A percentile compares a stretch with the other conserved stretches of the same genome.
Evolutionary conservation across 2,329 filamentous ascomycete genomes (phyloP).

Genomic region (Colletotrichum lini): DNA sequence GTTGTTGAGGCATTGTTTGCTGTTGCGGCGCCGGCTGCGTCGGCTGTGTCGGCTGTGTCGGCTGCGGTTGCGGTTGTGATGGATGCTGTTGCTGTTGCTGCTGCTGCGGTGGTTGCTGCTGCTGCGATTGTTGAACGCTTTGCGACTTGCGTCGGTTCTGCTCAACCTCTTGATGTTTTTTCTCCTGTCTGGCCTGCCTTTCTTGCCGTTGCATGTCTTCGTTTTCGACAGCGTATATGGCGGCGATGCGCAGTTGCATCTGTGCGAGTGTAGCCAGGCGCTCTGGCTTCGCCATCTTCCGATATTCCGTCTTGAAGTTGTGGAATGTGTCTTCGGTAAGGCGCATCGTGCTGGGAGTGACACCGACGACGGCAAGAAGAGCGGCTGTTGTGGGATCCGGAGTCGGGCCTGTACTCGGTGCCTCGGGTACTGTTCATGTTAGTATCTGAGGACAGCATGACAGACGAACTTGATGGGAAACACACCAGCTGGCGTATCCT

Average conservation of each 20-base stretch:
- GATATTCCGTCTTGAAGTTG: constrained; percentile 60
- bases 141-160: constrained; percentile 49
- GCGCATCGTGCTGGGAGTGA: constrained; percentile 55
- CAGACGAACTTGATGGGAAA: not conserved
- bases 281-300: constrained; percentile 58
- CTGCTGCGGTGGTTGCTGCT: constrained; percentile 37
- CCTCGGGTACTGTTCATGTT: constrained; percentile 24
- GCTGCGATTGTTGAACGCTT: constrained; percentile 48
- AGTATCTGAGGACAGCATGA: not conserved
- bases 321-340: constrained; percentile 61
- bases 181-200: constrained; percentile 56
- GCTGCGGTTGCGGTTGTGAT: constrained; percentile 19
- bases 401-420: constrained; percentile 12
- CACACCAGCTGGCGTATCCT: constrained; percentile 42
- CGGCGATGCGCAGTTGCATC: constrained; percentile 59
- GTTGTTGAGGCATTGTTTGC: constrained; percentile 46
- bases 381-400: constrained; percentile 55
- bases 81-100: constrained; percentile 40
- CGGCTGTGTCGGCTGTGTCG: constrained; percentile 45
- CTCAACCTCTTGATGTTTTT: constrained; percentile 56
- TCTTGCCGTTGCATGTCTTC: constrained; percentile 59
- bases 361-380: constrained; percentile 57
- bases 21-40: constrained; percentile 40
- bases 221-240: constrained; percentile 61
- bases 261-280: constrained; percentile 56